Evolutionary conservation across 768 basidiomycete species (phyloP), one percentile per base, ranked within the genome.

Genomic region (Kwoniella dejecticola): DNA sequence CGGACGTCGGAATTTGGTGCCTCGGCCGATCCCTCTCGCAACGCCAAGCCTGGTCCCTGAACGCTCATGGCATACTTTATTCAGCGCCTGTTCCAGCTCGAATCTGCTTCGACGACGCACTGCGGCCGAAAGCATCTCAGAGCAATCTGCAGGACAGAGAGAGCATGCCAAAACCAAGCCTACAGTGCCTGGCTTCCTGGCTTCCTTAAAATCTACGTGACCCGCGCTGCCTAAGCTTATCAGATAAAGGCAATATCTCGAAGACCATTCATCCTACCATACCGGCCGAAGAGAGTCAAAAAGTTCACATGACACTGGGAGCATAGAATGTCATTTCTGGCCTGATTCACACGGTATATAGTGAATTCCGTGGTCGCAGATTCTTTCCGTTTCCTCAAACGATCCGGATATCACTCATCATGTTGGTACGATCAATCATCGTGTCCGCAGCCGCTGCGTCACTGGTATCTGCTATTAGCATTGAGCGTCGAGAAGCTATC

Each of bases 401-500:
- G n/a, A n/a, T n/a, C n/a, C n/a, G n/a, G n/a, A n/a, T n/a, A n/a
- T n/a, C n/a, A n/a, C n/a, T n/a, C n/a, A n/a, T n/a, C n/a, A n/a
- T n/a, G n/a, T n/a, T n/a, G n/a, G n/a, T n/a, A n/a, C n/a, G n/a
- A n/a, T n/a, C n/a, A n/a, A n/a, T 46, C 24, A 24, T 55, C 26
- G 10, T 46, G 26, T 23, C 41, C 3, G 30, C 46, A 2, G n/a
- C 45, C n/a, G 45, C 33, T 3, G 29, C 27, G 15, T 15, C 53
- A 3, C 12, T 55, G 1, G 53, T 53, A 8, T 40, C 52, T 15
- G 60, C 60, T 30, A 41, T 55, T 24, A 55, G 52, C 23, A 42
- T 62, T 27, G 21, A 53, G 6, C 60, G 60, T 40, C 60, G 60
- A 19, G 52, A 41, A 11, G 60, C 52, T n/a, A 62, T 62, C 31